phyloP scores from a whole-genome alignment of 2,329 filamentous ascomycete species.

The Cercospora brassicicola region DNA sequence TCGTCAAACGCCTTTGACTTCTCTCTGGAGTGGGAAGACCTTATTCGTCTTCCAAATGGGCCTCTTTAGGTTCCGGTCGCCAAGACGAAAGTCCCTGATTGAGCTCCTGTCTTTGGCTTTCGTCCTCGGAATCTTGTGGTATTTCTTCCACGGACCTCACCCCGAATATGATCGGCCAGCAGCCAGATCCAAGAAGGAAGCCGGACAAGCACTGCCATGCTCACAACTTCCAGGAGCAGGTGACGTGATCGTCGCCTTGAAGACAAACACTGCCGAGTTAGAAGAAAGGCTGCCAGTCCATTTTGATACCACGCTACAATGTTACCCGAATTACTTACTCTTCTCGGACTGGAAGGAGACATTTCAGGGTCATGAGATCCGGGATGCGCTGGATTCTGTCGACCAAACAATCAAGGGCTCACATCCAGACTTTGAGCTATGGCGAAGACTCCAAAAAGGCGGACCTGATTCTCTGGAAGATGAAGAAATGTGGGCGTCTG shows the following conservation, averaged over 20 bases:
- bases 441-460: constrained; percentile 27
- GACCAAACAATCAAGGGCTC: constrained; percentile 17
- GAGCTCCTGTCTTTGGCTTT: constrained; percentile 13
- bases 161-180: constrained; percentile 12
- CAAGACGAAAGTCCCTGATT: constrained; percentile 13
- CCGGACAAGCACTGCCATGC: constrained; percentile 20
- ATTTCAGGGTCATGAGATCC: constrained; percentile 38
- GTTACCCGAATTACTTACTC: constrained; percentile 39
- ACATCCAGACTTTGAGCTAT: constrained; percentile 35
- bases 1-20: no score
- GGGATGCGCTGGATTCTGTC: constrained; percentile 33
- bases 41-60: neutral
- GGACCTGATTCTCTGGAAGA: constrained; percentile 37
- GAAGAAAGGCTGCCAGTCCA: constrained; percentile 35
- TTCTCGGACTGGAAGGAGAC: constrained; percentile 43
- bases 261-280: constrained; percentile 38
- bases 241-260: constrained; percentile 56
- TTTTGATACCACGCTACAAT: constrained; percentile 40
- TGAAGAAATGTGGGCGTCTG: constrained; percentile 31
- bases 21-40: neutral
- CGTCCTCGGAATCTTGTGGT: constrained; percentile 7
- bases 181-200: constrained; percentile 7
- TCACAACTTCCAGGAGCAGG: constrained; percentile 38
- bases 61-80: constrained; percentile 2
- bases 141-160: constrained; percentile 12